Evolutionary conservation across 306 rosid genomes (phyloP), one percentile per base, ranked within the genome.

Genomic region (Crotalaria pallida): DNA sequence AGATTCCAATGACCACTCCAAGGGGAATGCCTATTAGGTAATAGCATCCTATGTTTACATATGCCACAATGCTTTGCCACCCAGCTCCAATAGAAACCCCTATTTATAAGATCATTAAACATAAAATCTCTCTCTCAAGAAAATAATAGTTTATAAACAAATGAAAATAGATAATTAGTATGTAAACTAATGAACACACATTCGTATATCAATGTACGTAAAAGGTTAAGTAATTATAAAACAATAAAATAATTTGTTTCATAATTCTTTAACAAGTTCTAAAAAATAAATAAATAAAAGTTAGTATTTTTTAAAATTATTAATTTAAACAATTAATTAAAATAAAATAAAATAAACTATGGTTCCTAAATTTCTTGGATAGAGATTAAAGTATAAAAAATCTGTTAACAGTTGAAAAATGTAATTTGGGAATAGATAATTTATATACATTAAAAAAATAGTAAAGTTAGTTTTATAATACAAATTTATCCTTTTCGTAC

Each of bases 21-120:
- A 75, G 72, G 4, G 88, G 85, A 64, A 84, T 43, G 16, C 88
- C 88, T 6, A 84, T 3, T 1, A 78, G 2, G 69, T 84, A 84
- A 71, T 84, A 81, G 51, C 85, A 78, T 0, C 59, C 69, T n/a
- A 84, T 26, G 74, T 81, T 84, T 15, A 84, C 85, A 63, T 78
- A 81, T 48, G 85, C 85, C 40, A 84, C 88, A 19, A 24, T 74
- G 65, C 77, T 61, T 38, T 81, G 85, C 81, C 80, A 80, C 2
- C 85, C 88, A n/a, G 88, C 88, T 70, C 85, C 88, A 53, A 84
- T 7, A 52, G 88, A 71, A 49, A 81, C 88, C 13, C 85, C 88
- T 81, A 70, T 58, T 16, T 1, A 44, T 3, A 6, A 22, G 3
- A 49, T 17, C 19, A 36, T 44, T n/a, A n/a, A 6, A 64, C 23